Evolutionary conservation across 306 rosid species (phyloP).

Genomic region (Cicer pinnatifidum): DNA sequence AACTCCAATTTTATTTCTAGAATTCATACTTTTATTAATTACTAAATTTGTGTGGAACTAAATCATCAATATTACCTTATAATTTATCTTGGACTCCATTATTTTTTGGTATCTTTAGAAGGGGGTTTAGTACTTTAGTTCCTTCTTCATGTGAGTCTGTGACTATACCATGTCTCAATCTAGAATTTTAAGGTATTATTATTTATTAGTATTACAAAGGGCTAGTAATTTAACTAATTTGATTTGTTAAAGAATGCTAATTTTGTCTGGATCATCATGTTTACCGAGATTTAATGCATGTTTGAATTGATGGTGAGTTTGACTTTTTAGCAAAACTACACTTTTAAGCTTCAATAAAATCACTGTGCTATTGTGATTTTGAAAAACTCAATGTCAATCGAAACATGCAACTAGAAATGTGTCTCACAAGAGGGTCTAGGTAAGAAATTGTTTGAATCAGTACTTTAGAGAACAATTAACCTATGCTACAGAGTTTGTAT

Average conservation of each 20-base stretch:
- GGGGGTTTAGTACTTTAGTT: neutral
- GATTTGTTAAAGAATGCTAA: neutral
- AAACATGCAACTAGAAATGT: no score
- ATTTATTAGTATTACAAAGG: slow-evolving; percentile 12
- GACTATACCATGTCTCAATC: slow-evolving; percentile 1
- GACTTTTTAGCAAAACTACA: no score
- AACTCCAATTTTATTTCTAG: slow-evolving; percentile 20
- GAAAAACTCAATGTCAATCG: no score
- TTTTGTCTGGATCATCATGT: neutral
- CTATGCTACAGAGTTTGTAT: neutral
- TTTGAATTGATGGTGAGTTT: no score
- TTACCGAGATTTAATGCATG: no score
- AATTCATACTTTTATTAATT: slow-evolving; percentile 12
- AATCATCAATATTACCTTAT: slow-evolving; percentile 23
- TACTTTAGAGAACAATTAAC: neutral
- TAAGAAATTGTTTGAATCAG: no score
- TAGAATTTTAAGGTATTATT: slow-evolving; percentile 2
- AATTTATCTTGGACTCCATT: slow-evolving; percentile 16
- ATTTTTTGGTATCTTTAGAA: no score
- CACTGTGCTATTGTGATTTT: no score
- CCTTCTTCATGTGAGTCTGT: neutral
- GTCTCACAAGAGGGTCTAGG: neutral
- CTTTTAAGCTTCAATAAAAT: no score
- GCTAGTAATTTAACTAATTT: slow-evolving; percentile 18
- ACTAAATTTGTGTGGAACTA: slow-evolving; percentile 2